phyloP scores from a whole-genome alignment of 345 rosid genomes.

The Euphorbia pulcherrima region DNA sequence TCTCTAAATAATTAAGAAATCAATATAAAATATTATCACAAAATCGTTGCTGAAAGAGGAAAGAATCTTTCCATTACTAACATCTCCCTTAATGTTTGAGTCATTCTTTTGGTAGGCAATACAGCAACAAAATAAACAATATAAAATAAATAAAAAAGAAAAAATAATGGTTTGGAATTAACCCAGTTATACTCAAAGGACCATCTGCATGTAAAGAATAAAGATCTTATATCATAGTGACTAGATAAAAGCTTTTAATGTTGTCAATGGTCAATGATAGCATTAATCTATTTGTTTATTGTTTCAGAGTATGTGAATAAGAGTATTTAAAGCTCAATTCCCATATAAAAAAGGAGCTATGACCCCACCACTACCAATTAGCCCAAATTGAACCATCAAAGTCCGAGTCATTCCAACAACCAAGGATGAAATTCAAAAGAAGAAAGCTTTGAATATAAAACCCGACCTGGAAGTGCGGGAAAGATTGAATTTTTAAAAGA shows the following conservation, averaged over 20 bases:
- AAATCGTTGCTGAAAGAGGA: not conserved
- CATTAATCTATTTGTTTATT: not conserved
- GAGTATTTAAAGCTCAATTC: not conserved
- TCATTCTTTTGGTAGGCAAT: not conserved
- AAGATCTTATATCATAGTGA: not conserved
- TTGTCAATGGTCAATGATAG: not conserved
- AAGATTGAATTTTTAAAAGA: slow-evolving; percentile 1
- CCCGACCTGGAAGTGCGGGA: slow-evolving; percentile 2
- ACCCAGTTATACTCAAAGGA: not conserved
- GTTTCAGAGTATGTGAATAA: not conserved
- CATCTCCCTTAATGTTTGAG: not conserved
- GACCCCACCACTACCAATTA: slow-evolving; percentile 15
- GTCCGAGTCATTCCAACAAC: slow-evolving; percentile 16
- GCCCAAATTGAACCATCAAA: slow-evolving; percentile 1
- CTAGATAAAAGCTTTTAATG: not conserved
- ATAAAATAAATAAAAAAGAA: not conserved
- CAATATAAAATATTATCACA: not conserved
- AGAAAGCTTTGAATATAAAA: not conserved
- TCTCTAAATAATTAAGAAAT: not conserved
- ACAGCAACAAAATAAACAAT: not conserved
- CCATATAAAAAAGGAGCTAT: slow-evolving; percentile 8
- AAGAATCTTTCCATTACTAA: not conserved
- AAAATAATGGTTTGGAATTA: not conserved
- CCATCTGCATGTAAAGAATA: not conserved
- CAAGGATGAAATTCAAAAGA: slow-evolving; percentile 9